These are phyloP conservation scores for Lavandula angustifolia DNA, from an alignment of 257 asterid species.

Conservation along the genomic window DNA sequence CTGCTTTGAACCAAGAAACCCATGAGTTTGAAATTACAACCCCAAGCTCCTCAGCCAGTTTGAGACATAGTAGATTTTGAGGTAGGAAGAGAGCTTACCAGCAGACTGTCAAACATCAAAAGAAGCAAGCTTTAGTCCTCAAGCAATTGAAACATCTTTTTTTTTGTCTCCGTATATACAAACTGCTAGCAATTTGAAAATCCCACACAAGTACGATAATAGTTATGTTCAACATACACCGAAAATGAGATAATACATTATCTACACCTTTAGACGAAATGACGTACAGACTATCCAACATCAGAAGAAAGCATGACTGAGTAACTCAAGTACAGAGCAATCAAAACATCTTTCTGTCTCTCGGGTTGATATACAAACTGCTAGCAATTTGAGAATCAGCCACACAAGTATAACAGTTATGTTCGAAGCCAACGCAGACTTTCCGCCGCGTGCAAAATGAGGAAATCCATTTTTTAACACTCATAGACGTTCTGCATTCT, in stretches of 20 bases:
- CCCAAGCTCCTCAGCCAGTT: conserved; percentile 96
- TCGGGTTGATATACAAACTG: conserved; percentile 2
- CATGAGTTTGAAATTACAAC: conserved; percentile 81
- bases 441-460: no score
- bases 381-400: background rate
- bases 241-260: no score
- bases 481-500: background rate
- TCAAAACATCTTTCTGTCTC: background rate
- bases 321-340: background rate
- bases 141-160: conserved; percentile 8
- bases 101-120: conserved; percentile 64
- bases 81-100: conserved; percentile 97
- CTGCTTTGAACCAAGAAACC: conserved; percentile 96
- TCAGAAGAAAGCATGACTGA: conserved; percentile 1
- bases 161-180: no score
- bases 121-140: conserved; percentile 42
- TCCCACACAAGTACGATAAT: no score
- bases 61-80: conserved; percentile 92
- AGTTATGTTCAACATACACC: no score
- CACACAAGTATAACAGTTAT: background rate
- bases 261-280: no score
- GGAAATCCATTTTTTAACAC: conserved; percentile 10
- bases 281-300: background rate
- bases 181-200: no score
- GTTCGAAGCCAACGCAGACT: no score